Base-by-base conservation (phyloP, 352 stramenopile genomes). In the Globisporangium abappressorium region DNA sequence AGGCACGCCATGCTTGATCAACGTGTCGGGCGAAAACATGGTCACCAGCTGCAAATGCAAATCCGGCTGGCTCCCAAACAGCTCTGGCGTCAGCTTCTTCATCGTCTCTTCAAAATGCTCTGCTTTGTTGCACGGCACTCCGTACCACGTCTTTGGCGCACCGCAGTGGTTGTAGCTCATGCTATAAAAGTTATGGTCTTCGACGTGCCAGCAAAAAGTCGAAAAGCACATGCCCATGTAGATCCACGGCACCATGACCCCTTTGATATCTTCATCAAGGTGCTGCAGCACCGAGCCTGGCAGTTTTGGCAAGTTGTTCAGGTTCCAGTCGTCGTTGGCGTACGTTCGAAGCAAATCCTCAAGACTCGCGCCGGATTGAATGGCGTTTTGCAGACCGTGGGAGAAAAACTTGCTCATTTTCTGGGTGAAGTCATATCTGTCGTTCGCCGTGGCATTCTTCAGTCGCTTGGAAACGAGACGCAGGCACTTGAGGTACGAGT, bases 171-270 rank as follows among this genome's bases (percentile, higher is more conserved):
- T 82, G 77, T 99, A 99, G 73, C 98, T 99, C 73, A 99, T 99
- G 62, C 90, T 98, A 69, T 99, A 99, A 64, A 99, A 97, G 81
- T 99, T 99, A 81, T 99, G 98, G 75, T 99, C 98, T 77, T 99
- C 98, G 38, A 98, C 98, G 73, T 99, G 98, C 97, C 97, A 99
- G 73, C 95, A 99, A 76, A 99, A 99, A 1, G 98, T 98, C 5
- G 94, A 98, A 69, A 99, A 99, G 34, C 98, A 91, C 84, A 98
- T 99, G 24, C 98, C 98, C 71, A 99, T 96, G 79, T 99, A 99
- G 62, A 99, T 85, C 98, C 98, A 99, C n/a, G 98, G 98, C 22
- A 99, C 90, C 84, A 99, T 99, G 12, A 99, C 97, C 0, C 98
- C 98, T 73, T 98, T 99, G 64, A 99, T 98, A 54, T 98, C 93